Conservation (phyloP, 176 grass and related monocot genomes). For the Rhynchospora pubera region DNA sequence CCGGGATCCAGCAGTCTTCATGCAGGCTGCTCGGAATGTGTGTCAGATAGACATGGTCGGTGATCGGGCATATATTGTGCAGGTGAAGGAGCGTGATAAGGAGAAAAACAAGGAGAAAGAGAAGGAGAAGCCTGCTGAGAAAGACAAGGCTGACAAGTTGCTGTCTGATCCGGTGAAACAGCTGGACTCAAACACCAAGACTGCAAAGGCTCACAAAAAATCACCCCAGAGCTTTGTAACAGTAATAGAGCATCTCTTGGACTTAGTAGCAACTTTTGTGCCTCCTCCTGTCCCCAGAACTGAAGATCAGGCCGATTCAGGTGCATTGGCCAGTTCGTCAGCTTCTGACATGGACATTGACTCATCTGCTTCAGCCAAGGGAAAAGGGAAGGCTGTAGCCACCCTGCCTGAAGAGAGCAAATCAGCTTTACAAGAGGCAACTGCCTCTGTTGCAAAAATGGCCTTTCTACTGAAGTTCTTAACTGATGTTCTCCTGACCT, state of each 20-base stretch:
- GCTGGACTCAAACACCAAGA: conserved; percentile 48
- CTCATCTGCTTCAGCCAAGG: conserved; percentile 56
- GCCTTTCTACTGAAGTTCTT: conserved; percentile 79
- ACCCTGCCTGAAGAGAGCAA: conserved; percentile 45
- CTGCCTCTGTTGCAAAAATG: conserved; percentile 73
- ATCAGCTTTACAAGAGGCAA: conserved; percentile 57
- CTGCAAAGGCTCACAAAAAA: conserved; percentile 71
- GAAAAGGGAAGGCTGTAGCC: conserved; percentile 69
- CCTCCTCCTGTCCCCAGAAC: conserved; percentile 40
- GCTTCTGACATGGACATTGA: conserved; percentile 91
- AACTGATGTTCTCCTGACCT: conserved; percentile 89
- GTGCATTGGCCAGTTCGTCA: conserved; percentile 24
- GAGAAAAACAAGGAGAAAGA: conserved; percentile 87
- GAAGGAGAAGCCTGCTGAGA: conserved; percentile 49
- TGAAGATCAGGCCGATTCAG: conserved; percentile 49
- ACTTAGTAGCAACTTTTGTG: conserved; percentile 63
- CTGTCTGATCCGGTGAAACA: conserved; percentile 49
- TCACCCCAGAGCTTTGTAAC: conserved; percentile 78
- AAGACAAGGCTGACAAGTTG: conserved; percentile 41
- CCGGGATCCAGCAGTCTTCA: conserved; percentile 77
- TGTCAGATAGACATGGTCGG: conserved; percentile 98
- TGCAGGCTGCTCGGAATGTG: conserved; percentile 86
- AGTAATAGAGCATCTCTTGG: conserved; percentile 78
- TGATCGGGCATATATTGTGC: conserved; percentile 79
- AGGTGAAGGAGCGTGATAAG: conserved; percentile 88